Evolutionary conservation across 495 filamentous ascomycete species (phyloP).

Genomic region (Parachaetomium inaequale): DNA sequence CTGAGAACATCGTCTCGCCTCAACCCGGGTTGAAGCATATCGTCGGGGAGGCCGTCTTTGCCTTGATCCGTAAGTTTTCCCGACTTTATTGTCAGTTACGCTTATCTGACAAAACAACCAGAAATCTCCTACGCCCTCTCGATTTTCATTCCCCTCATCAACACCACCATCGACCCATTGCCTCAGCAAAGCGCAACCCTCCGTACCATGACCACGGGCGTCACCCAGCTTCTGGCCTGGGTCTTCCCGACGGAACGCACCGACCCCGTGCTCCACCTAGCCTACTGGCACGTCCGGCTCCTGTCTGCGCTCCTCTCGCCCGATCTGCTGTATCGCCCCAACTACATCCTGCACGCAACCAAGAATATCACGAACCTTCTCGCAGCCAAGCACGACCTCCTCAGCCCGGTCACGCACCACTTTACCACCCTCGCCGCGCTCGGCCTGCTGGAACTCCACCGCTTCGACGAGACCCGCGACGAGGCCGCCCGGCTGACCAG

Average conservation of each 20-base stretch:
- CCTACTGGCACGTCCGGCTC: constrained; percentile 71
- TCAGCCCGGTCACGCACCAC: constrained; percentile 69
- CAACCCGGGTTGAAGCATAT: constrained; percentile 61
- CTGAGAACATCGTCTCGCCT: constrained; percentile 58
- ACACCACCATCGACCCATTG: constrained; percentile 22
- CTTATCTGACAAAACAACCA: constrained; percentile 27
- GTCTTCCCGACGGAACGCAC: constrained; percentile 42
- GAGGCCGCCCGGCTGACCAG: constrained; percentile 34
- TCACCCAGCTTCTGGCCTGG: constrained; percentile 47
- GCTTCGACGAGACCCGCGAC: constrained; percentile 23
- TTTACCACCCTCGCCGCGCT: constrained; percentile 64
- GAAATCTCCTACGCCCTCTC: constrained; percentile 39
- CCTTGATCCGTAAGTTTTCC: constrained; percentile 63
- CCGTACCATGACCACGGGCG: constrained; percentile 25
- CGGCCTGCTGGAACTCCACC: constrained; percentile 59
- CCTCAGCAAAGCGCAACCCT: constrained; percentile 15
- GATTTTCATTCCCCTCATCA: constrained; percentile 28
- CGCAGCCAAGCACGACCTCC: constrained; percentile 52
- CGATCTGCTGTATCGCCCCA: constrained; percentile 27
- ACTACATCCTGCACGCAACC: constrained; percentile 58
- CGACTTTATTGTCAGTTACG: neutral
- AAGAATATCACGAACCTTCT: constrained; percentile 55
- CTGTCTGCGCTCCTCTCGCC: constrained; percentile 56
- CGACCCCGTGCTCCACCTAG: constrained; percentile 57
- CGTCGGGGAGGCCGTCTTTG: constrained; percentile 60